Evolutionary conservation across 2,329 filamentous ascomycete genomes (phyloP).

Genomic region (Talaromyces piceae): DNA sequence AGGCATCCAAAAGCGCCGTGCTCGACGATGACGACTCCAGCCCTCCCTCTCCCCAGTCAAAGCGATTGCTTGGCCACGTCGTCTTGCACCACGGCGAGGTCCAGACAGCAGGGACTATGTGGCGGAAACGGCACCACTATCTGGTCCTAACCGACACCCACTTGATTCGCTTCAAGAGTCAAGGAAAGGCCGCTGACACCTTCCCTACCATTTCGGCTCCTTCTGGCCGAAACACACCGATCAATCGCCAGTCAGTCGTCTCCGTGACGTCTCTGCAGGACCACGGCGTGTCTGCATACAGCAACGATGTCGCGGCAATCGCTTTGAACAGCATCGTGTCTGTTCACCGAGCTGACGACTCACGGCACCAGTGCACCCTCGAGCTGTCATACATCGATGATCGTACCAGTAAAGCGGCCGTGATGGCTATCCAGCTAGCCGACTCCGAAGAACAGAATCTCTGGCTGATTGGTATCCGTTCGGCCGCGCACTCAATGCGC

Average conservation of each 20-base stretch:
- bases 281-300: constrained; percentile 50
- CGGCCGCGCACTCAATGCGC: constrained; percentile 51
- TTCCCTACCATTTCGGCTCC: constrained; percentile 48
- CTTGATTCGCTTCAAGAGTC: constrained; percentile 61
- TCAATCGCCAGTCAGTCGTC: constrained; percentile 49
- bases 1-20: constrained; percentile 42
- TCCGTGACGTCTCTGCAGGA: constrained; percentile 58
- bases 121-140: constrained; percentile 66
- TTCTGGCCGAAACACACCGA: constrained; percentile 34
- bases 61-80: constrained; percentile 33
- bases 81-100: constrained; percentile 63
- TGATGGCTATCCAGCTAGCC: constrained; percentile 57
- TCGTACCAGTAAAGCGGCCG: constrained; percentile 51
- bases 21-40: constrained; percentile 40
- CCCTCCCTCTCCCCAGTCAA: constrained; percentile 16
- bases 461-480: constrained; percentile 58
- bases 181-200: constrained; percentile 56
- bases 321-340: constrained; percentile 60
- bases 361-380: constrained; percentile 54
- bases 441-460: constrained; percentile 58
- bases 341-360: constrained; percentile 60
- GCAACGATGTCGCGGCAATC: constrained; percentile 48
- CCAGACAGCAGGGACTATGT: constrained; percentile 62
- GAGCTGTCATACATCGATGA: constrained; percentile 64
- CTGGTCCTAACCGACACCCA: constrained; percentile 63